Evolutionary conservation across 2,329 filamentous ascomycete genomes (phyloP), one percentile per base, ranked within the genome.

Genomic region (Colletotrichum horii): DNA sequence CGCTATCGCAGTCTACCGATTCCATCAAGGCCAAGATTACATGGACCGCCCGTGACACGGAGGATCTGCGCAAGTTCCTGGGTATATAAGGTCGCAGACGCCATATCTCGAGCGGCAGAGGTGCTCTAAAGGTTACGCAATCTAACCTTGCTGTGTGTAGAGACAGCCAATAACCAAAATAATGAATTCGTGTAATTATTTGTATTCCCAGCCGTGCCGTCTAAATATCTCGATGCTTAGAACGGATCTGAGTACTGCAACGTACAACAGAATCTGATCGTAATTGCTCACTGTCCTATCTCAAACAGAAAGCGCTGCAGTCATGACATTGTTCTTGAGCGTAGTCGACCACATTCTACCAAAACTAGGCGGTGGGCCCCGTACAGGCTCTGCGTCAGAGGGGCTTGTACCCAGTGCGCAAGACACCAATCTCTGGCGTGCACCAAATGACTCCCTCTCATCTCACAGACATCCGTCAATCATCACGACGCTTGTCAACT

Each of bases 1-100:
- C 94, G 65, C 88, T 98, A 74, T 95, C 95, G n/a, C 96, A 98
- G 88, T 96, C 94, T 83, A 90, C 94, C 79, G 96, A 98, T 83
- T 90, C 93, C 6, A 94, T 98, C 80, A 91, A 91, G 76, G 96
- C 96, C 71, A 98, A 98, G 91, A 90, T 93, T 80, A 91, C 92
- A 75, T 98, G 95, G 95, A 83, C 97, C 71, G 86, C 92, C 83
- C 91, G 95, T 74, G 96, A 98, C 84, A 88, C 89, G 58, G 89
- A 91, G 32, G 95, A 98, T 84, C 94, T 98, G 70, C 78, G 80
- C 73, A 77, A 81, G 55, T 96, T 94, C 93, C 55, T 78, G 66
- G 66, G 74, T 26, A 65, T 77, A 8, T 74, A 52, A 60, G 24
- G 22, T 36, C 28, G 16, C 6, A 61, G 12, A 64, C 16, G 24